Conservation (phyloP, 805 yeast genomes). For the Alloascoidea hylecoeti region DNA sequence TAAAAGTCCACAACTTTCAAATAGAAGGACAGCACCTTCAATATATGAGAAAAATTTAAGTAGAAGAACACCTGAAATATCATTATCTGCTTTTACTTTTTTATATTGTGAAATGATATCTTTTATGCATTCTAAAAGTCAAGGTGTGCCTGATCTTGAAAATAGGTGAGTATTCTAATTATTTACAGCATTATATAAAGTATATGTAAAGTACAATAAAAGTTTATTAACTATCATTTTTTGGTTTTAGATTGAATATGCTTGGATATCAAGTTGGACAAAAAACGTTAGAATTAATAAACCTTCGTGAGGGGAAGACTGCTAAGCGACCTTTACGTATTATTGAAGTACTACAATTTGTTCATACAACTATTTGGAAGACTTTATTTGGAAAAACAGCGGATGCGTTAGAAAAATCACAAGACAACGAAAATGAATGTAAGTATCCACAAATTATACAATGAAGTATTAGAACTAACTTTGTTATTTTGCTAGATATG, state of each 20-base stretch:
- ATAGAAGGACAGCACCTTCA: conserved; percentile 6
- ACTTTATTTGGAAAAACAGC: conserved; percentile 60
- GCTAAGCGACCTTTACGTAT: conserved; percentile 55
- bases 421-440: conserved; percentile 49
- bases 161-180: conserved; percentile 11
- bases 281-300: conserved; percentile 52
- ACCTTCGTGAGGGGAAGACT: conserved; percentile 50
- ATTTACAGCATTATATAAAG: background rate
- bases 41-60: conserved; percentile 61
- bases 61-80: conserved; percentile 54
- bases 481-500: conserved; percentile 24
- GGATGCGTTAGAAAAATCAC: conserved; percentile 62
- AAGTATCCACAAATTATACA: too few relatives aligned
- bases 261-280: conserved; percentile 72
- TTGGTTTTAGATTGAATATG: conserved; percentile 38
- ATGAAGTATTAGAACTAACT: background rate
- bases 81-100: conserved; percentile 51
- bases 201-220: background rate
- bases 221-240: background rate
- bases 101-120: conserved; percentile 59
- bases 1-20: background rate
- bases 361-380: conserved; percentile 63
- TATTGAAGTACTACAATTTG: conserved; percentile 57
- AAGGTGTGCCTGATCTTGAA: conserved; percentile 56
- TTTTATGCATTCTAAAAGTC: conserved; percentile 44